These are phyloP conservation scores for Achaetomiella virescens DNA, from an alignment of 495 filamentous ascomycete species.

Conservation along the genomic window DNA sequence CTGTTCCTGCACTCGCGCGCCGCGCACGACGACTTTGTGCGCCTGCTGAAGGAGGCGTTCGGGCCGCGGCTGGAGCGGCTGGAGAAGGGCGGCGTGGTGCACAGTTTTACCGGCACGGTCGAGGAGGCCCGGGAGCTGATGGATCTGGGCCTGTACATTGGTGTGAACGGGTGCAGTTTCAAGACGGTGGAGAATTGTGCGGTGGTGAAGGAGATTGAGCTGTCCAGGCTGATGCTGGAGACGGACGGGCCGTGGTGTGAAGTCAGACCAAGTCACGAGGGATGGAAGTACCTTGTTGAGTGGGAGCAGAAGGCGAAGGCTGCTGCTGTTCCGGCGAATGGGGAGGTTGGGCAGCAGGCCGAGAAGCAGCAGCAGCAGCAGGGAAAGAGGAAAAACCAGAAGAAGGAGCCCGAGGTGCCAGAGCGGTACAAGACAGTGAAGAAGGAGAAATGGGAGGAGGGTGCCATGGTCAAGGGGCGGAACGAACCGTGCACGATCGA, in stretches of 20 bases:
- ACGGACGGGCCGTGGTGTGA: conserved; percentile 92
- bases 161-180: conserved; percentile 86
- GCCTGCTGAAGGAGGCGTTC: conserved; percentile 46
- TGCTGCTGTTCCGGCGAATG: not conserved
- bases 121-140: conserved; percentile 76
- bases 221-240: conserved; percentile 77
- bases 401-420: conserved; percentile 41
- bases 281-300: conserved; percentile 48
- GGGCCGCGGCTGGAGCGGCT: conserved; percentile 47
- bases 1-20: conserved; percentile 88
- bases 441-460: conserved; percentile 85
- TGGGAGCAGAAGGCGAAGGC: conserved; percentile 13
- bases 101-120: conserved; percentile 81
- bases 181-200: conserved; percentile 85
- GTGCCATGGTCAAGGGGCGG: conserved; percentile 78
- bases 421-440: conserved; percentile 58
- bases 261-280: conserved; percentile 58
- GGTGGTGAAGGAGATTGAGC: conserved; percentile 67
- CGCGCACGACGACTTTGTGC: conserved; percentile 74
- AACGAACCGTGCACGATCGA: conserved; percentile 85
- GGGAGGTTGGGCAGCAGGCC: not conserved
- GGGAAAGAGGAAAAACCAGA: conserved; percentile 36
- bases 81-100: conserved; percentile 71
- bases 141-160: conserved; percentile 71
- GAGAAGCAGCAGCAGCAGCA: conserved; percentile 20